Evolutionary conservation across 495 filamentous ascomycete genomes (phyloP).

Genomic region (Aspergillus wentii): DNA sequence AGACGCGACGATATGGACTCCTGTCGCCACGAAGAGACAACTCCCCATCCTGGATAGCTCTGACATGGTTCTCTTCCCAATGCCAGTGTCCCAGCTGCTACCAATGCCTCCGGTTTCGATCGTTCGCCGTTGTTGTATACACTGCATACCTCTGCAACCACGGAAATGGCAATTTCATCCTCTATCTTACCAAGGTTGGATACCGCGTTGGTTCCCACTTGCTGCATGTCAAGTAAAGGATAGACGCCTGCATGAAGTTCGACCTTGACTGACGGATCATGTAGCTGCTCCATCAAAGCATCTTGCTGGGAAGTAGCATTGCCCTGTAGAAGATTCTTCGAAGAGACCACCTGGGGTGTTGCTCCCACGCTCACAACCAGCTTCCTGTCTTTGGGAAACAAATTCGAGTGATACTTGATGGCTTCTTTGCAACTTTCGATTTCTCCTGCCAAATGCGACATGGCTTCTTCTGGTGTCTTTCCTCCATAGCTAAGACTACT

Average conservation of each 20-base stretch:
- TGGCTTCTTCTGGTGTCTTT: constrained; percentile 46
- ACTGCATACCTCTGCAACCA: constrained; percentile 68
- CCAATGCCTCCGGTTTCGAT: constrained; percentile 55
- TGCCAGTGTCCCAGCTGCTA: constrained; percentile 66
- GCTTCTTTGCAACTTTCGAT: constrained; percentile 53
- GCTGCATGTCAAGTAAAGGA: constrained; percentile 75
- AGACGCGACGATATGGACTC: constrained; percentile 6
- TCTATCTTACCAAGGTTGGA: constrained; percentile 31
- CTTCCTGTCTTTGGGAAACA: constrained; percentile 20
- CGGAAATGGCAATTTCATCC: constrained; percentile 59
- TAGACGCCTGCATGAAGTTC: constrained; percentile 74
- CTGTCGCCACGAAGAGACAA: constrained; percentile 57
- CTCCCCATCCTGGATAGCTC: constrained; percentile 67
- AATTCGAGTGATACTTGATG: constrained; percentile 26
- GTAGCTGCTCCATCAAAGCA: constrained; percentile 16
- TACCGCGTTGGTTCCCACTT: constrained; percentile 66
- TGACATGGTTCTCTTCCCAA: constrained; percentile 73
- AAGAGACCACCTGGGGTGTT: constrained; percentile 68
- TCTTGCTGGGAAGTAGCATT: constrained; percentile 10
- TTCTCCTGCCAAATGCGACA: constrained; percentile 55
- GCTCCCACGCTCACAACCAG: constrained; percentile 73
- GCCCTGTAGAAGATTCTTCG: constrained; percentile 34
- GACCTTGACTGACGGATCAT: constrained; percentile 31
- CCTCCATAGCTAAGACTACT: constrained; percentile 67
- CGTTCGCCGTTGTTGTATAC: constrained; percentile 55